These are phyloP conservation scores for Houttuynia cordata DNA, from an alignment of 164 flowering plant genomes.

Conservation along the genomic window DNA sequence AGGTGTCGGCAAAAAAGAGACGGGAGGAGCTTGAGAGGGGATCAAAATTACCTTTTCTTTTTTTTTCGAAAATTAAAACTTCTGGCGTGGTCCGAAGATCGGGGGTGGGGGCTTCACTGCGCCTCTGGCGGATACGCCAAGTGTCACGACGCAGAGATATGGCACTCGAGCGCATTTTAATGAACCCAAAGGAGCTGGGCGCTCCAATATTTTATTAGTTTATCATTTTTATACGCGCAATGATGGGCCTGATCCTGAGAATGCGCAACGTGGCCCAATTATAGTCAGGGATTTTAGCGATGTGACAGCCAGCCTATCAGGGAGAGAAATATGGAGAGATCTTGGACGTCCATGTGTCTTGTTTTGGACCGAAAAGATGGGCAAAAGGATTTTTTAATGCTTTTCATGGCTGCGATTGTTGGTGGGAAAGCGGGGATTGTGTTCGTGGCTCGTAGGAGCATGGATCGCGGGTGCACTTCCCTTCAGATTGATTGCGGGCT, in stretches of 20 bases:
- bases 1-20: background rate
- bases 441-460: background rate
- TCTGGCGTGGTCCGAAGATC: background rate
- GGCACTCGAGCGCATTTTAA: too few species aligned
- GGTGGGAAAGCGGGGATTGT: background rate
- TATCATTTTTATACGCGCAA: too few species aligned
- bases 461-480: too few species aligned
- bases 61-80: background rate
- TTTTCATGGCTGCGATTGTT: background rate
- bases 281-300: background rate
- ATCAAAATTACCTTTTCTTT: background rate
- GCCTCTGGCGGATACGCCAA: background rate
- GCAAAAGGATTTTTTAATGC: background rate
- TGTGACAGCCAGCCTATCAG: background rate
- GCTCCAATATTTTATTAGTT: too few species aligned
- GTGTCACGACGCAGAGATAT: background rate
- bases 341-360: background rate
- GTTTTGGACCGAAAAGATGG: background rate
- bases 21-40: background rate
- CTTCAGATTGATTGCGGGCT: too few species aligned
- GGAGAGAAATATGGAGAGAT: background rate
- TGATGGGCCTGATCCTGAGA: too few species aligned
- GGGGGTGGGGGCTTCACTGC: too few species aligned
- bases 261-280: background rate
- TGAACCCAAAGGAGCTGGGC: background rate